These are phyloP conservation scores for Fusarium xylarioides DNA, from an alignment of 2,329 filamentous ascomycete species.

Conservation along the genomic window DNA sequence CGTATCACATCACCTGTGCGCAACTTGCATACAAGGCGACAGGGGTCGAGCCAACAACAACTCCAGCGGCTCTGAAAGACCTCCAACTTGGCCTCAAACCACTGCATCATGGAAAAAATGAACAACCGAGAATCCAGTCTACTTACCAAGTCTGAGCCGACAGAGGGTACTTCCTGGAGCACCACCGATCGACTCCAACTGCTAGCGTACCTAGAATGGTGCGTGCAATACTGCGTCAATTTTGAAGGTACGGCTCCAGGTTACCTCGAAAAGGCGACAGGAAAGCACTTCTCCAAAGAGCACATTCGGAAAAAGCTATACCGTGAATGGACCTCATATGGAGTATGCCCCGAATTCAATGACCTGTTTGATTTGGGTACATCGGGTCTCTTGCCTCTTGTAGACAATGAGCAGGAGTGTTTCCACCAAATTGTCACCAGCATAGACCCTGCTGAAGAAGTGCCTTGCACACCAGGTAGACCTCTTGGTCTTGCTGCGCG, in stretches of 20 bases:
- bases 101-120: not conserved
- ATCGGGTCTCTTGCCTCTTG: rapidly evolving
- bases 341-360: not conserved
- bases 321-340: rapidly evolving
- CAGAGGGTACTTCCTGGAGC: rapidly evolving
- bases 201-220: not conserved
- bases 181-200: not conserved
- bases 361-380: not conserved
- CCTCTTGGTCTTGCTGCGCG: rapidly evolving
- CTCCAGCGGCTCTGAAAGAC: too few species aligned
- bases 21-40: not conserved
- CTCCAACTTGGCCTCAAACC: rapidly evolving
- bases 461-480: not conserved
- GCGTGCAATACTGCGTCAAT: not conserved
- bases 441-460: rapidly evolving
- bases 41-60: not conserved
- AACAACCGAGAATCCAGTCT: not conserved
- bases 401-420: rapidly evolving
- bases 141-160: not conserved
- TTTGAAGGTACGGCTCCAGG: not conserved
- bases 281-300: not conserved
- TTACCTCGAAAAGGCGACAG: not conserved
- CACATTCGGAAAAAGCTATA: not conserved
- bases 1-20: not conserved
- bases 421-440: rapidly evolving